phyloP scores from a whole-genome alignment of 2,329 filamentous ascomycete genomes.

The Colletotrichum limetticola region DNA sequence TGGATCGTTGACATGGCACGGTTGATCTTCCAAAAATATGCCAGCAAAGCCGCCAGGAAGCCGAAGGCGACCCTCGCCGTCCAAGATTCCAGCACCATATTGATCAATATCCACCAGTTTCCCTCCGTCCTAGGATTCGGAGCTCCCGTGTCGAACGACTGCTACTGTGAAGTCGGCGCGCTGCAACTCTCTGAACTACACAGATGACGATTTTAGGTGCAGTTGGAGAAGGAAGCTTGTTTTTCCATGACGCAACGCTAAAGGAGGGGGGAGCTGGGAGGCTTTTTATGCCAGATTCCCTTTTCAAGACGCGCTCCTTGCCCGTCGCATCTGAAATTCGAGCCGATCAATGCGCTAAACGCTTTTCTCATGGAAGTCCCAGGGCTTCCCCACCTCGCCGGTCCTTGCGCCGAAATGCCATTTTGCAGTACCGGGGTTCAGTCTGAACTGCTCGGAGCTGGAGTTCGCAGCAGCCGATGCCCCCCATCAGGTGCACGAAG shows the following conservation, averaged over 20 bases:
- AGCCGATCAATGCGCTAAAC: constrained; percentile 28
- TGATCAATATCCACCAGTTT: not conserved
- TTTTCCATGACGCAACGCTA: constrained; percentile 19
- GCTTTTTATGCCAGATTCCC: constrained; percentile 15
- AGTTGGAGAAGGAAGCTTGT: constrained; percentile 13
- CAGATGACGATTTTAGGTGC: not conserved
- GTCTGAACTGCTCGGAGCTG: not conserved
- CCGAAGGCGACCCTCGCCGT: constrained; percentile 13
- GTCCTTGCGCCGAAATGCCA: constrained; percentile 22
- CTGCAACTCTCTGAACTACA: not conserved
- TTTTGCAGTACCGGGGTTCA: not conserved
- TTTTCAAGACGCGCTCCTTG: constrained; percentile 9
- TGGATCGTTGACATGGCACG: constrained; percentile 48
- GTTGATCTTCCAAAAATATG: constrained; percentile 52
- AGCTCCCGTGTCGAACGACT: not conserved
- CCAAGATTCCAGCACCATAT: constrained; percentile 24
- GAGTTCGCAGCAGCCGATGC: not conserved
- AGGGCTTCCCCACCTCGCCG: constrained; percentile 1
- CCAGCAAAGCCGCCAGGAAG: constrained; percentile 27
- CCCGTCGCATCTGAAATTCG: not conserved
- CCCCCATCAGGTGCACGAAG: not conserved
- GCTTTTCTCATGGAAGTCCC: not conserved
- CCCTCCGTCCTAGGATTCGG: not conserved
- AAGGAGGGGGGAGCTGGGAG: not conserved
- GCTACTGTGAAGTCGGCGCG: not conserved